Conservation (phyloP, 805 yeast genomes). For the Wickerhamiella brachini region DNA sequence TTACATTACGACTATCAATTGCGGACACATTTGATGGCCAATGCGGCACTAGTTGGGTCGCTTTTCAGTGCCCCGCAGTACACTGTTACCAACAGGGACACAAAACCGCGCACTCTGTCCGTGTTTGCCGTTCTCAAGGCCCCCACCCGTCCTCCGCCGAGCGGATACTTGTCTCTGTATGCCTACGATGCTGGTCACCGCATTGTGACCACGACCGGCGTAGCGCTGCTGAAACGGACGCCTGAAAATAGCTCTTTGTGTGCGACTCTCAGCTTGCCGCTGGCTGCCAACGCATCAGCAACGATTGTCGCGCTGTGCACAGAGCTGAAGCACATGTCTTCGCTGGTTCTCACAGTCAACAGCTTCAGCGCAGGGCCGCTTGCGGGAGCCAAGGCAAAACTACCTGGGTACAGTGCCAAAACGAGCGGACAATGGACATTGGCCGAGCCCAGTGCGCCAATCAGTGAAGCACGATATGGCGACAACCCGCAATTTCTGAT, state of each 20-base stretch:
- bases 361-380: background rate
- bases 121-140: background rate
- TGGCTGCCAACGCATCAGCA: background rate
- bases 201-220: background rate
- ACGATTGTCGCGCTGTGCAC: background rate
- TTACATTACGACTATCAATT: background rate
- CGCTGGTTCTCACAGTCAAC: background rate
- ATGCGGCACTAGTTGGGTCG: background rate
- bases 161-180: background rate
- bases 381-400: background rate
- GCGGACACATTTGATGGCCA: background rate
- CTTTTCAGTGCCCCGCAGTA: background rate
- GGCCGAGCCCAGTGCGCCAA: background rate
- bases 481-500: background rate
- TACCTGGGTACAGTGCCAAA: background rate
- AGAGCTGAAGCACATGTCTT: background rate
- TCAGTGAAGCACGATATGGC: background rate
- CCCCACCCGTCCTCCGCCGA: background rate
- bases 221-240: background rate
- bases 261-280: background rate
- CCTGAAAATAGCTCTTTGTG: background rate
- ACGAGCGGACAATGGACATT: background rate
- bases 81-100: background rate
- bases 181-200: background rate
- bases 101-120: background rate